Evolutionary conservation across 2,329 filamentous ascomycete species (phyloP).

Genomic region (Penicillium glabrum): DNA sequence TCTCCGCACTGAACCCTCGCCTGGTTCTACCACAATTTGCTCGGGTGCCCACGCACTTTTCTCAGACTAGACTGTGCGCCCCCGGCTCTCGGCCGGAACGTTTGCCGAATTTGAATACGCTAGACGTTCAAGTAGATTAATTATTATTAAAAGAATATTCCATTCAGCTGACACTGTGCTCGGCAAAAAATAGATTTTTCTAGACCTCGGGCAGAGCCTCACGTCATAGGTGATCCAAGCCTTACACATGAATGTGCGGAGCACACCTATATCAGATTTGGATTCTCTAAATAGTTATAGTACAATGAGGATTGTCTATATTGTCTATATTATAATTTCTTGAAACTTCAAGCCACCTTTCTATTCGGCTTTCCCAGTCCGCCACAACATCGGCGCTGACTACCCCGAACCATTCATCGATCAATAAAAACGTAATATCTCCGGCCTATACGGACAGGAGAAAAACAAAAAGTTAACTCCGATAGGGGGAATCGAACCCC

Average conservation of each 20-base stretch:
- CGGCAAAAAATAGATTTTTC: neutral
- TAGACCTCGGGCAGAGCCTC: neutral
- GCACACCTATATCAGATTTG: too few relatives aligned
- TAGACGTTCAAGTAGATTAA: neutral
- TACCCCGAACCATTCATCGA: too few relatives aligned
- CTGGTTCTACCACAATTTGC: neutral
- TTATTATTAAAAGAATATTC: neutral
- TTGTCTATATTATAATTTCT: too few relatives aligned
- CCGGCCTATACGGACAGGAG: neutral
- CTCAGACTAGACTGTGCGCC: neutral
- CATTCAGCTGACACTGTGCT: neutral
- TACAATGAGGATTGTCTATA: too few relatives aligned
- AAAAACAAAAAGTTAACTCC: slow-evolving; percentile 10
- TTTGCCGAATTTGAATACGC: neutral
- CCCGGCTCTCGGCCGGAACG: neutral
- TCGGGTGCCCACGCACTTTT: neutral
- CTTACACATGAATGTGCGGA: too few relatives aligned
- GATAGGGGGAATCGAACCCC: slow-evolving; percentile 32
- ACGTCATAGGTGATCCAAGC: neutral
- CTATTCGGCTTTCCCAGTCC: too few relatives aligned
- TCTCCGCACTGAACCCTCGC: neutral
- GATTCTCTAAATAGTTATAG: too few relatives aligned
- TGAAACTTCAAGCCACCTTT: too few relatives aligned
- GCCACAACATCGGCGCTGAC: too few relatives aligned
- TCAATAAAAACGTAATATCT: neutral